Base-by-base conservation (phyloP, 129 eudicot genomes). In the Chrysanthemum seticuspe region DNA sequence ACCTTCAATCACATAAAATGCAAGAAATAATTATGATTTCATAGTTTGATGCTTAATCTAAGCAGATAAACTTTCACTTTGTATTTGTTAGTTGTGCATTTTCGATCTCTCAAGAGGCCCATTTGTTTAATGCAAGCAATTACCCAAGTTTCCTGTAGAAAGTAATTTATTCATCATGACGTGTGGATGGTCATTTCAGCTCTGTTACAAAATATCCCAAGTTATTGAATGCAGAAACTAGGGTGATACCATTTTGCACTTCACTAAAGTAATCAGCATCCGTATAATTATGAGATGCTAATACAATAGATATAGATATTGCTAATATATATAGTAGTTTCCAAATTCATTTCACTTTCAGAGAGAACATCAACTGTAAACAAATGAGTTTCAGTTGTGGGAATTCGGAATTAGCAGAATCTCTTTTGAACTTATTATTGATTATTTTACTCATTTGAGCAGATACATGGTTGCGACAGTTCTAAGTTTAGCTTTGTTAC, bases 401-500 rank as follows among this genome's bases (percentile, higher is more conserved):
- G 36, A 25, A 60, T 62, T 36, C 45, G 45, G 67, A 62, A 10
- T 62, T 62, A 44, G 31, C 31, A 11, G 14, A 3, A 6, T 6
- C 2, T 62, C 13, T 1, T 23, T 29, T 29, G 49, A 31, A 62
- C 67, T 62, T 62, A 3, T 29, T 23, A 4, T 13, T 13, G 31
- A 13, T 62, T 62, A 29, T 31, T 31, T 45, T 10, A 58, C 47
- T 65, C 57, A 44, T 74, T 67, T 59, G 65, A 53, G 76, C 80
- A 84, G 91, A 65, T 87, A 79, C 78, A 71, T 66, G 62, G 60
- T 83, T 58, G 76, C 31, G 82, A 77, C 69, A 69, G 68, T 58
- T 76, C 68, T 68, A 48, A 25, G 56, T 78, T 70, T 65, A 73
- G 66, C 45, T 67, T 68, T 81, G 68, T 60, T 78, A 44, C 81